Evolutionary conservation across 345 rosid genomes (phyloP), one percentile per base, ranked within the genome.

Genomic region (Turritis glabra): DNA sequence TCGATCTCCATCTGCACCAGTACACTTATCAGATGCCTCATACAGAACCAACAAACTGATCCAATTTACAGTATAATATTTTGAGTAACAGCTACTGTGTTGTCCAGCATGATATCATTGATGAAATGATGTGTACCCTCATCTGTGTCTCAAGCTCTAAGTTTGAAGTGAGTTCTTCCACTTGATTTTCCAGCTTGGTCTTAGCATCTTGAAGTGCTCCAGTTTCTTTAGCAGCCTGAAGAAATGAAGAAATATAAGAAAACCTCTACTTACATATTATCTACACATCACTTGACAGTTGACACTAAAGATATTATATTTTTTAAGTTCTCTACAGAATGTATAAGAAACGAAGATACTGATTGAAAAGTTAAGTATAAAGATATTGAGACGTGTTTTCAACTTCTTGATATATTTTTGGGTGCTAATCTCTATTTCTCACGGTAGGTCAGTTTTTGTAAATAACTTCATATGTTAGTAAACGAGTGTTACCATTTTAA

Each of bases 1-100:
- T 95, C 97, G 38, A 84, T 47, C 67, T 92, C 94, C 79, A 85
- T 79, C 98, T 95, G 85, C 72, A 81, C 68, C 22, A 69, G 53
- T 19, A 23, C 26, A 64, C 27, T 46, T 64, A 80, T 76, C 78
- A 70, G 65, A 57, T 38, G 56, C 46, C 72, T 71, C 57, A 71
- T 69, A 71, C 54, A 64, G 22, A 77, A 77, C 66, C 47, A 76
- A 53, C 63, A 14, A n/a, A 43, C 41, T 63, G 47, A 23, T 51
- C 18, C 14, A 40, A 14, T 69, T 65, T 46, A 54, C 14, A 65
- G 9, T 44, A 18, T 26, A 25, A 51, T 35, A 37, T 32, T 55
- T 54, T 35, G 51, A 6, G 13, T 51, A 26, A 50, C 51, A 63
- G 50, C 22, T 40, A 47, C 3, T 46, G 37, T 44, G 38, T 71